Base-by-base conservation (phyloP, 139 green algal species). In the Nannochloris sp. region DNA sequence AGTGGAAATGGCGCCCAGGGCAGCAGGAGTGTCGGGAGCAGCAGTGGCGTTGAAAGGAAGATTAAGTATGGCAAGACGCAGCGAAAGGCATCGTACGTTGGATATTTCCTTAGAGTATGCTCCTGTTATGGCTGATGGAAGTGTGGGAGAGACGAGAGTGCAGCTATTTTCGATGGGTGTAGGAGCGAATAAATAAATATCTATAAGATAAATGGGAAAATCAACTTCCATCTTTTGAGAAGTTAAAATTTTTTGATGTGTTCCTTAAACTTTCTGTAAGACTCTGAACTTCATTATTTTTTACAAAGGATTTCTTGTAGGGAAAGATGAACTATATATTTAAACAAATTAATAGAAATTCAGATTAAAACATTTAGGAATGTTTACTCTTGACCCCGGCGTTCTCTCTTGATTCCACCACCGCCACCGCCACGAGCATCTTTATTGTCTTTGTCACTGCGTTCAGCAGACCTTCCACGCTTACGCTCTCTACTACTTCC, bases 71-170 rank as follows among this genome's bases (percentile, higher is more conserved):
- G 77, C 77, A 2, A 73, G 84, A 39, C 54, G 65, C 38, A 63
- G 72, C 61, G 37, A 67, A 33, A 65, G 73, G 57, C 82, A 91
- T 69, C 74, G 89, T 39, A 80, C 68, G 35, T 75, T 95, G 58
- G 85, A 95, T 59, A 90, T 96, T 53, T 76, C 73, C 14, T 55
- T 89, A 51, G 67, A 83, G 59, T 87, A 74, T 33, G 12, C 25
- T 14, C 39, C 73, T 14, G n/a, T 60, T 25, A 53, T 38, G 19
- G 55, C 27, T 5, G 36, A 81, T n/a, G 76, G 76, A 37, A 61
- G 23, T 13, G 15, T 19, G 10, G 63, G 63, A 13, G 44, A 62
- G 46, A 60, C 54, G 13, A 37, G 32, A 32, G 36, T 35, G 14
- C 33, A 48, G 6, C 36, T 72, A 6, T 76, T 71, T 25, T 58